These are phyloP conservation scores for Seiridium unicorne DNA, from an alignment of 2,329 filamentous ascomycete species.

Conservation along the genomic window DNA sequence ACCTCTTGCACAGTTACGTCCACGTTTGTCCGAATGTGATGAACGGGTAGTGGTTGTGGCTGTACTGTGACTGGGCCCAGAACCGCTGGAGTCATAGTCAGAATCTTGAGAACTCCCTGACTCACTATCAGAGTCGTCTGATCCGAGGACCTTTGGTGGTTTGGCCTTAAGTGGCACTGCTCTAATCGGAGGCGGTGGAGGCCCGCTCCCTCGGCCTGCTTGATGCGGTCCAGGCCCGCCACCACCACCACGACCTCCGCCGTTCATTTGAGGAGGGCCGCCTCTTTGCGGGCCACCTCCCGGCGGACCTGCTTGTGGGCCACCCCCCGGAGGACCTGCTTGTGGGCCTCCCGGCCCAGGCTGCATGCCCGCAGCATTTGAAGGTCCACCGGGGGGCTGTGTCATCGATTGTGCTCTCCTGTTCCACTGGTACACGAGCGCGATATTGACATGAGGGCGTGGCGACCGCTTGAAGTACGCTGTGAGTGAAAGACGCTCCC, in stretches of 20 bases:
- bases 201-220: not conserved
- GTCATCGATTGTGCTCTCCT: conserved; percentile 4
- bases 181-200: not conserved
- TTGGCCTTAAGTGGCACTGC: no score
- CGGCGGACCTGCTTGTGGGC: not conserved
- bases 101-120: conserved; percentile 2
- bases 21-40: not conserved
- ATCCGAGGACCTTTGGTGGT: no score
- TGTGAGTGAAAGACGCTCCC: conserved; percentile 39
- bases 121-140: not conserved
- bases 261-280: no score
- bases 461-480: conserved; percentile 45
- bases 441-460: conserved; percentile 26
- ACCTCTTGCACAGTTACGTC: not conserved
- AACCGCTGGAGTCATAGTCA: not conserved
- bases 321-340: not conserved
- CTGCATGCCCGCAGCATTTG: not conserved
- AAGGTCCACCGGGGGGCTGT: not conserved
- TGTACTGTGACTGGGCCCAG: not conserved
- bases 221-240: not conserved
- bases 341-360: not conserved
- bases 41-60: not conserved
- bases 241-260: not conserved
- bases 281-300: not conserved
- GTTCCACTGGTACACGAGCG: conserved; percentile 17